Conservation (phyloP, 345 rosid genomes). For the Eucalyptus camaldulensis region DNA sequence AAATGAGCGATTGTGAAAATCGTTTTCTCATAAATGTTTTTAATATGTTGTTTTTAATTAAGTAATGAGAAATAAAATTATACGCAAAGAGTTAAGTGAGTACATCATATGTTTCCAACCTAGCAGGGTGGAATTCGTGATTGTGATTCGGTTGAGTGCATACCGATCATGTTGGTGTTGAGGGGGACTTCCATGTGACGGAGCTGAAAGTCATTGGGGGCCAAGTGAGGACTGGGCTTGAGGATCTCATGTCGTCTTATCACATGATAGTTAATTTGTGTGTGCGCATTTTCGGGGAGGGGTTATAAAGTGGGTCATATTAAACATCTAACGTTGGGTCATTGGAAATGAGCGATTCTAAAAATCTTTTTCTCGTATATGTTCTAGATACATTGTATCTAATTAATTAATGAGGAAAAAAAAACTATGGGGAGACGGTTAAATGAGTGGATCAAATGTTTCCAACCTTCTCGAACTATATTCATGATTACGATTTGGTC, state of each 20-base stretch:
- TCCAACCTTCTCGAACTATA: not conserved
- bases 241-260: not conserved
- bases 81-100: not conserved
- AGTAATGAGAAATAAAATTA: no score
- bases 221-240: not conserved
- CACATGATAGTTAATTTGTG: no score
- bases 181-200: not conserved
- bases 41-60: no score
- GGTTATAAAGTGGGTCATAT: not conserved
- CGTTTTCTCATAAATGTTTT: no score
- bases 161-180: not conserved
- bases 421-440: not conserved
- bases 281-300: not conserved
- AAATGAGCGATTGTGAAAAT: no score
- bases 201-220: not conserved
- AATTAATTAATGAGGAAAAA: no score
- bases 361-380: no score
- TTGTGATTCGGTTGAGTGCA: not conserved
- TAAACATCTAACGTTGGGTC: not conserved
- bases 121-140: fast-evolving
- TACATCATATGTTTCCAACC: not conserved
- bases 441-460: not conserved
- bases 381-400: not conserved
- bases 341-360: not conserved
- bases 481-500: not conserved